A percentile compares a stretch with the other conserved stretches of the same genome.
Evolutionary conservation across 2,329 filamentous ascomycete species (phyloP).

Genomic region (Trichoderma aggressivum): DNA sequence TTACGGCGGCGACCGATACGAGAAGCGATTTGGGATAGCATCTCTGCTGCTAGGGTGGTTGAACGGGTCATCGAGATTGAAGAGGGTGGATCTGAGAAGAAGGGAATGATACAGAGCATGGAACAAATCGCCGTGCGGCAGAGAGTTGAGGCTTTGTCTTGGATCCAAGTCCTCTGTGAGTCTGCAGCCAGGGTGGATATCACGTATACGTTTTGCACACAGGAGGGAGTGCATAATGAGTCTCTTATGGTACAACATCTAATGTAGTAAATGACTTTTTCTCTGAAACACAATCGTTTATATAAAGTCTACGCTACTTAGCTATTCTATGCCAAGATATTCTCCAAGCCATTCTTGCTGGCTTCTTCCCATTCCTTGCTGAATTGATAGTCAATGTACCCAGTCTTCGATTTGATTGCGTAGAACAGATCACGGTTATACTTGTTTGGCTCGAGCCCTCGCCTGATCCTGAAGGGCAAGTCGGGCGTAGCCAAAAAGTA

Average conservation of each 20-base stretch:
- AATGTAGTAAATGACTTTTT: not conserved
- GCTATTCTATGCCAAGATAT: not conserved
- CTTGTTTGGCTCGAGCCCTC: not conserved
- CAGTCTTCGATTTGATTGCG: not conserved
- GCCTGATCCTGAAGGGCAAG: not conserved
- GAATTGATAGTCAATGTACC: not conserved
- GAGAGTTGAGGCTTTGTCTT: not conserved
- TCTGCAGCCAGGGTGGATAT: not conserved
- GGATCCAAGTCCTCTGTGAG: not conserved
- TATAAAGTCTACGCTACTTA: not conserved
- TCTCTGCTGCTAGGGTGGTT: not conserved
- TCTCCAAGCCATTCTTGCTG: not conserved
- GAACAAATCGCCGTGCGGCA: not conserved
- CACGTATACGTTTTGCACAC: not conserved
- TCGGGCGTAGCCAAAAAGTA: not conserved
- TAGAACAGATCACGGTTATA: not conserved
- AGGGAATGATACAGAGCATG: not conserved
- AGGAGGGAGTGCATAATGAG: not conserved
- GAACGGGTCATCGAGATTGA: not conserved
- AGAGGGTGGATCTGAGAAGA: not conserved
- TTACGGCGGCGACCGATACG: not conserved
- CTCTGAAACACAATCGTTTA: too few relatives aligned
- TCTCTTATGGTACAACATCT: not conserved
- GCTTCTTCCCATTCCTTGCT: not conserved
- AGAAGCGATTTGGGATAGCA: constrained; percentile 2